Evolutionary conservation across 768 basidiomycete species (phyloP), one percentile per base, ranked within the genome.

Genomic region (Lanmaoa pseudosensibilis): DNA sequence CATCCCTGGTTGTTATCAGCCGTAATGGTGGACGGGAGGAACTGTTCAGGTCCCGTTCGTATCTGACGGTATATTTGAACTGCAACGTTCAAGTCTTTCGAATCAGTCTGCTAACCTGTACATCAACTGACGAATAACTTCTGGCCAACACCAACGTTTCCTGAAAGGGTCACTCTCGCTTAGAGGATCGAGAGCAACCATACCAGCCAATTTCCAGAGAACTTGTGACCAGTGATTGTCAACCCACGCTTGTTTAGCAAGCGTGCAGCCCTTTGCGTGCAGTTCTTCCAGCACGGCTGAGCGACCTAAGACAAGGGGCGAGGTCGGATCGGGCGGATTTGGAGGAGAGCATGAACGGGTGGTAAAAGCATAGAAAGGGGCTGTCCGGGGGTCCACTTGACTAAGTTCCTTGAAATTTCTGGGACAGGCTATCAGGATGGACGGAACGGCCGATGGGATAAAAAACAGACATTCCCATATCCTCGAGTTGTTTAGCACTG

Each of bases 161-260:
- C 65, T 71, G 19, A 62, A 60, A 47, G 78, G 74, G 45, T 80
- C 72, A 15, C 57, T 66, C 65, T 85, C 85, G 39, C 77, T 74
- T 25, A 78, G 69, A 5, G 94, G 94, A 55, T 91, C 85, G 1
- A 94, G 77, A 36, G 80, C 77, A 1, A 86, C 87, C 81, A 93
- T 84, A 13, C 91, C 89, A 4, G 94, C 92, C 21, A 97, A 73
- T 74, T 99, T 99, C 97, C 97, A 99, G 4, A 99, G 78, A 32
- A 98, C 84, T 44, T 94, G 73, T 11, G 75, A 71, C 91, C 94
- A 99, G 63, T 97, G 94, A 64, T 98, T 98, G 49, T 89, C 83
- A 1, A 97, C 86, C 97, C 97, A 99, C 23, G 77, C 72, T 59
- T 84, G 76, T 9, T 85, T 90, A 3, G 83, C 90, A 23, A 92